These are phyloP conservation scores for Tuber borchii DNA, from an alignment of 495 filamentous ascomycete genomes.

Conservation along the genomic window DNA sequence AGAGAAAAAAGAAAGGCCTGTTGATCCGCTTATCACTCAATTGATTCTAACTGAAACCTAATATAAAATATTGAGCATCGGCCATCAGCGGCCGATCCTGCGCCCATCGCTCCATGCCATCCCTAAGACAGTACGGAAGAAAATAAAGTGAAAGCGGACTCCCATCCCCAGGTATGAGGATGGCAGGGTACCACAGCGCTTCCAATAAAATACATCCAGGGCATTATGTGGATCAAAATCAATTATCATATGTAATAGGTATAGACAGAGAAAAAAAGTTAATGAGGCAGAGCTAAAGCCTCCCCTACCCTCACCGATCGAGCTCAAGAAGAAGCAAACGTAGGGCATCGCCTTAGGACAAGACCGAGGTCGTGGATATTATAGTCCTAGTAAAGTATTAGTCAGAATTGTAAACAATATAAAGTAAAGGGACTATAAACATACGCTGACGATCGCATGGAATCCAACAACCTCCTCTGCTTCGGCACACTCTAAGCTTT, in stretches of 20 bases:
- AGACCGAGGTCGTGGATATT: conserved; percentile 39
- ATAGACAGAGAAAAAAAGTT: background rate
- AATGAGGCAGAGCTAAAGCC: background rate
- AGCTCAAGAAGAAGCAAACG: background rate
- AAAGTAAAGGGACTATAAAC: background rate
- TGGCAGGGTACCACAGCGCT: background rate
- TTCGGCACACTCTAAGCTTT: conserved; percentile 23
- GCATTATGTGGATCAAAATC: background rate
- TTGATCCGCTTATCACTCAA: background rate
- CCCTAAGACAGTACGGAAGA: background rate
- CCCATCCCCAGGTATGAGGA: background rate
- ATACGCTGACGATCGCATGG: conserved; percentile 35
- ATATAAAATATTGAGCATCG: background rate
- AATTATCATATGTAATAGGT: background rate
- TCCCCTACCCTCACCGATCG: background rate
- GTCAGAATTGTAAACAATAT: background rate
- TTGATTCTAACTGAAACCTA: background rate
- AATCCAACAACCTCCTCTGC: conserved; percentile 37
- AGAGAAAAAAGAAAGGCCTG: no score
- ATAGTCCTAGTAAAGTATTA: conserved; percentile 18
- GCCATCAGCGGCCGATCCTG: background rate
- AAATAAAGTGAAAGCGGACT: background rate
- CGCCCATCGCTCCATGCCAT: background rate
- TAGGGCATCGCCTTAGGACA: conserved; percentile 14
- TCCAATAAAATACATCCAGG: background rate